These are phyloP conservation scores for Fusarium pininemorale DNA, from an alignment of 2,329 filamentous ascomycete species.

Conservation along the genomic window DNA sequence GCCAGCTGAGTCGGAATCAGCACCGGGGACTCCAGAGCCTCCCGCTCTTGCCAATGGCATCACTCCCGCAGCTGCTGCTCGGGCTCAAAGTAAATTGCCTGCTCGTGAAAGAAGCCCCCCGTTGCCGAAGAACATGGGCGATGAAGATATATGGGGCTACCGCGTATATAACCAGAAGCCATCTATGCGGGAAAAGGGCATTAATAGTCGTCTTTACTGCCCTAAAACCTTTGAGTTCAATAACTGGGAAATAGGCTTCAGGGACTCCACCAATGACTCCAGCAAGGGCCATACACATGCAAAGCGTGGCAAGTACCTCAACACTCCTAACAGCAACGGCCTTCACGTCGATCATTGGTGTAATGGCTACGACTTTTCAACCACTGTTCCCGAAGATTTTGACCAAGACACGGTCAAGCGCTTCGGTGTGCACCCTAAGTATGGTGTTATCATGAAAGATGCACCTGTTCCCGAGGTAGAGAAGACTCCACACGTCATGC, in stretches of 20 bases:
- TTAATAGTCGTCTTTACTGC: conserved; percentile 63
- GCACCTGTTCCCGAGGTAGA: conserved; percentile 58
- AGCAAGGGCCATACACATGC: conserved; percentile 62
- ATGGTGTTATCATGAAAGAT: conserved; percentile 60
- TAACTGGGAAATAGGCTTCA: conserved; percentile 66
- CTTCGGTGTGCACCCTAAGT: conserved; percentile 61
- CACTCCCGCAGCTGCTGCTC: conserved; percentile 36
- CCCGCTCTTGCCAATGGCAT: conserved; percentile 41
- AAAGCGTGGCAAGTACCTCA: conserved; percentile 63
- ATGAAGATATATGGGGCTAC: conserved; percentile 63
- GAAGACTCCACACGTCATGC: conserved; percentile 53
- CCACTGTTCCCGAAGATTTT: conserved; percentile 59
- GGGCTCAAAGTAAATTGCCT: conserved; percentile 42
- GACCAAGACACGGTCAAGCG: conserved; percentile 60
- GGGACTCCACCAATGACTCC: conserved; percentile 66
- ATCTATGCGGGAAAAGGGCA: conserved; percentile 52
- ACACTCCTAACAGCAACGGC: conserved; percentile 62
- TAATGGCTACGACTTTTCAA: conserved; percentile 62
- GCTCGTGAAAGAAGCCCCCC: conserved; percentile 51
- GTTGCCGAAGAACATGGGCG: conserved; percentile 52
- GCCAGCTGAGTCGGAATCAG: conserved; percentile 49
- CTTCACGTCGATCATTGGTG: conserved; percentile 65
- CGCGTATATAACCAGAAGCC: conserved; percentile 55
- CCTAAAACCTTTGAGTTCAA: conserved; percentile 60
- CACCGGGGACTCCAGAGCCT: conserved; percentile 50